Base-by-base conservation (phyloP, 228 moss, liverwort and hornwort genomes). In the Sphagnum fallax region DNA sequence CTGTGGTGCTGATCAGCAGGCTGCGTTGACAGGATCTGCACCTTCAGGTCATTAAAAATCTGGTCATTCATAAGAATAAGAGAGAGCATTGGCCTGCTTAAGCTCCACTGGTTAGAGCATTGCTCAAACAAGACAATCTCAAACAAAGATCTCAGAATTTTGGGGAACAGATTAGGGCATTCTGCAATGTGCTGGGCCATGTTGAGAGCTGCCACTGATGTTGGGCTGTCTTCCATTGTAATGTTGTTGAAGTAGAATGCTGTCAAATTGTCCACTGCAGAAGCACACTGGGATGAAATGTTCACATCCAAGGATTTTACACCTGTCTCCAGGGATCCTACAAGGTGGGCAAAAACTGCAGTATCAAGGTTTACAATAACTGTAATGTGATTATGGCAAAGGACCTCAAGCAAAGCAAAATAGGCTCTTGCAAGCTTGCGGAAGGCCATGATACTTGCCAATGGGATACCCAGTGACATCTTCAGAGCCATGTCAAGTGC, bases 31-130 rank as follows among this genome's bases (percentile, higher is more conserved):
- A 88, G 84, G 14, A 88, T 84, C 73, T 88, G 87, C 5, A 84
- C 76, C 76, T 88, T 84, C 75, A 88, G 71, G 66, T 77, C 81
- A 11, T 77, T 75, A 59, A 81, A 88, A 59, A 88, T 88, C 84
- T 88, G 88, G 75, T 88, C 88, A 47, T 84, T 88, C 13, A 88
- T 88, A 6, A 88, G 80, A 61, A 84, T 88, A 60, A 88, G 84
- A 64, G 84, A 84, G n/a, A 88, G 78, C 88, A 84, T 88, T 48
- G 88, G 88, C 64, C 88, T 79, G 78, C 88, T 88, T 75, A 88
- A 72, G 74, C 84, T 88, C 88, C 88, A 88, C 71, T 88, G 88
- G 53, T 88, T 88, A n/a, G 84, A 79, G 70, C 88, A 88, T 72
- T 88, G 84, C 76, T 88, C 82, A 64, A 84, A 88, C 72, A 88